phyloP scores from a whole-genome alignment of 352 stramenopile species.

The Phytophthora sp. region DNA sequence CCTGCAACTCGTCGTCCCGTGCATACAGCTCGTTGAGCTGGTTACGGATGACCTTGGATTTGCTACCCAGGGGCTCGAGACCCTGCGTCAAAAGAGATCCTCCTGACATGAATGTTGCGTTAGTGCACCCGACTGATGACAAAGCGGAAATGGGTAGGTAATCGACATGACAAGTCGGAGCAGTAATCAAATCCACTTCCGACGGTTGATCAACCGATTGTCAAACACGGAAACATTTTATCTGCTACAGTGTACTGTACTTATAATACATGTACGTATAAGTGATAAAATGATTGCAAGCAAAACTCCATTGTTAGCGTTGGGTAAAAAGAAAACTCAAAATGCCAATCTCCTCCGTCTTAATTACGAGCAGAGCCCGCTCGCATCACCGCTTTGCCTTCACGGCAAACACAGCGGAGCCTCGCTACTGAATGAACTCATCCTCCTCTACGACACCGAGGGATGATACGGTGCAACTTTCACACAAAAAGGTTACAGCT shows the following conservation, averaged over 20 bases:
- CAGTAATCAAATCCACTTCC: slow-evolving; percentile 29
- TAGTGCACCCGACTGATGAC: neutral
- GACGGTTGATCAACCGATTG: slow-evolving; percentile 7
- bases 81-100: slow-evolving; percentile 57
- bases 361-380: slow-evolving; percentile 35
- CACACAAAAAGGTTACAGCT: slow-evolving; percentile 44
- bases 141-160: slow-evolving; percentile 23
- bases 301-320: slow-evolving; percentile 24
- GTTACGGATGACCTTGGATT: slow-evolving; percentile 36
- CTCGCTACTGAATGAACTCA: slow-evolving; percentile 11
- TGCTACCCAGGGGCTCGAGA: slow-evolving; percentile 40
- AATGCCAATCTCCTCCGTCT: slow-evolving; percentile 24
- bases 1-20: slow-evolving; percentile 64
- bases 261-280: too few relatives aligned
- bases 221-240: too few relatives aligned
- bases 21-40: slow-evolving; percentile 51
- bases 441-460: slow-evolving; percentile 25
- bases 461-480: slow-evolving; percentile 6
- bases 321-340: slow-evolving; percentile 20
- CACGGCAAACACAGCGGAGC: slow-evolving; percentile 1
- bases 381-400: slow-evolving; percentile 5
- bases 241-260: too few relatives aligned
- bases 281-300: slow-evolving; percentile 3
- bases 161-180: neutral
- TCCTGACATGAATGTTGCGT: slow-evolving; percentile 10